Evolutionary conservation across 352 stramenopile species (phyloP), one percentile per base, ranked within the genome.

Genomic region (Phytophthora europaea): DNA sequence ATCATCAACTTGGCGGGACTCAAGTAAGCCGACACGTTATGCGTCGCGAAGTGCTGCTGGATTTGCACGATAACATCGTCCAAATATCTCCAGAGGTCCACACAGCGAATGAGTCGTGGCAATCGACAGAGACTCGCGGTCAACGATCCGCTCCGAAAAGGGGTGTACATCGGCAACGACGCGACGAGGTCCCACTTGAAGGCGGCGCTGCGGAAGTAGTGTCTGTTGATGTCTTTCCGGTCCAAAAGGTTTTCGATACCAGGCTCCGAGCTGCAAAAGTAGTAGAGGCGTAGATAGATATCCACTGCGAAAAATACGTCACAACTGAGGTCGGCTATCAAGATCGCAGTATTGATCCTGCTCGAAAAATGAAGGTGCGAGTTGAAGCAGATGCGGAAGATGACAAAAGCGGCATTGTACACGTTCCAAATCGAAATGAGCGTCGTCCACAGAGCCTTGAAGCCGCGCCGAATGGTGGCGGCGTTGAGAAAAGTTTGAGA

Each of bases 361-460:
- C 54, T 65, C 12, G 38, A 56, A 3, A 65, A 52, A 36, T 56
- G 62, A 1, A 83, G 64, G 8, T 82, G 51, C 6, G 75, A 63
- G 26, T 92, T 61, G 36, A 94, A 94, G 20, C 78, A 75, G 15
- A 94, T 79, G 0, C 85, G 85, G 54, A 93, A 94, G 4, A 87
- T 84, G 31, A 93, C 80, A 56, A 88, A 77, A 22, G 89, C 71
- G 2, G 75, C 82, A 47, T 93, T 91, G 76, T 91, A 93, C 3
- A 91, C 56, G 34, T 85, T 95, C 85, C 56, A 91, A 7, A 12
- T 72, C 1, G 82, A 85, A 20, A 95, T 54, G 0, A 83, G 18
- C 0, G 79, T 45, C 23, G 81, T 79, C 88, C 87, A 95, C 5
- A 52, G 26, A 10, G 57, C 78, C 8, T 38, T 55, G 7, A 72